Evolutionary conservation across 2,329 filamentous ascomycete species (phyloP), one percentile per base, ranked within the genome.

Genomic region (Colletotrichum siamense): DNA sequence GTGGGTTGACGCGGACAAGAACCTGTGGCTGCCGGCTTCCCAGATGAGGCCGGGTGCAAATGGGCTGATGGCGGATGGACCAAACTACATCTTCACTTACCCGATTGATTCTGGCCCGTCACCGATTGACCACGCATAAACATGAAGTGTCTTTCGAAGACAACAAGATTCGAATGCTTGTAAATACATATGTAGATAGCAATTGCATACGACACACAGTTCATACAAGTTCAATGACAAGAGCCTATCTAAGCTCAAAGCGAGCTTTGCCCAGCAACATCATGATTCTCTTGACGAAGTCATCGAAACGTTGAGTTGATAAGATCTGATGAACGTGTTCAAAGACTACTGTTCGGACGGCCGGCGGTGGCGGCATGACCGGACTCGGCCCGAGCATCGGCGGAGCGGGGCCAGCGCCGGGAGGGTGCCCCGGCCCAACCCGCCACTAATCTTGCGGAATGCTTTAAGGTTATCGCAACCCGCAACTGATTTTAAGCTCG

Each of bases 1-100:
- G 69, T 71, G 69, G 69, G 69, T 57, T 13, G 52, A 59, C 8
- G 28, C 69, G 26, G 62, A 71, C 13, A 71, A 71, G 62, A 66
- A 30, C 24, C 62, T 66, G n/a, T 71, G 69, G 61, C 44, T 71
- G 3, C 69, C 69, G 12, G 69, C 62, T 26, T 71, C 69, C 7
- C 69, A 71, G 61, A 71, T 66, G 69, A 64, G 69, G 3, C 69
- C 69, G 5, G 69, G 69, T 1, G 59, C 69, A 2, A 26, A 66
- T 13, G 62, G 69, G 1, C 5, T 66, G 15, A 71, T 71, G 61
- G 69, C 69, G 5, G 61, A 59, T 18, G 69, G 44, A 1, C 61
- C 69, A 16, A 57, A 71, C 28, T 30, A 49, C 9, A 44, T 71
- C 9, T 59, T 71, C 18, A 66, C 62, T 4, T 67, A 57, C 6